These are phyloP conservation scores for Mentha longifolia DNA, from an alignment of 257 asterid genomes.

Conservation along the genomic window DNA sequence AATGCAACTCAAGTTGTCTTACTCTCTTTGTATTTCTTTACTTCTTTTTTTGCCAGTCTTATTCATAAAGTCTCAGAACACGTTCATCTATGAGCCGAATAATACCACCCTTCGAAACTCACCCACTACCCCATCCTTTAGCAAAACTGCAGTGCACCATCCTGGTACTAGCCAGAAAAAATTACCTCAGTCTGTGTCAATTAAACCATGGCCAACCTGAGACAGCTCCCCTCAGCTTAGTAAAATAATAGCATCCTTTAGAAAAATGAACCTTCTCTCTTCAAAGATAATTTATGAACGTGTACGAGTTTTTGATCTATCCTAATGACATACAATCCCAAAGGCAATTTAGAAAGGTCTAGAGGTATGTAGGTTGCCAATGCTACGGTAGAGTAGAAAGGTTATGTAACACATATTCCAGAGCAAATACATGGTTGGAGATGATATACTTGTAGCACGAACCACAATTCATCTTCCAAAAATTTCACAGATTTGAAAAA, in stretches of 20 bases:
- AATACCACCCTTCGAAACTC: neutral
- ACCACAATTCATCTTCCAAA: neutral
- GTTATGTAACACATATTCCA: neutral
- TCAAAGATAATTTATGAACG: neutral
- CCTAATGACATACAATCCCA: slow-evolving; percentile 14
- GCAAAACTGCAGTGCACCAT: neutral
- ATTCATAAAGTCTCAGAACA: neutral
- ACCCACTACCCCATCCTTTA: neutral
- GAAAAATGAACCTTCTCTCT: neutral
- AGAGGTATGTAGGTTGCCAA: neutral
- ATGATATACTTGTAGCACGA: neutral
- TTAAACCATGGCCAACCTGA: neutral
- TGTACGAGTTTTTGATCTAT: neutral
- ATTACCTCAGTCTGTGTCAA: neutral
- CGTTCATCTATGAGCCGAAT: neutral
- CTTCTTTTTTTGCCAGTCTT: neutral
- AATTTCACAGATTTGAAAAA: neutral
- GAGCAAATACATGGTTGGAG: neutral
- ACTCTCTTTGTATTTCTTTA: too few relatives aligned
- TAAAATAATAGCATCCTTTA: neutral
- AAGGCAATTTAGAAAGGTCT: neutral
- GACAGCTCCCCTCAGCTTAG: neutral
- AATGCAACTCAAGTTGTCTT: neutral
- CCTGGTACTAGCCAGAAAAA: neutral
- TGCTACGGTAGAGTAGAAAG: neutral